Base-by-base conservation (phyloP, 371 early-diverging fungal genomes). In the Thermomucor indicae-seudaticae region DNA sequence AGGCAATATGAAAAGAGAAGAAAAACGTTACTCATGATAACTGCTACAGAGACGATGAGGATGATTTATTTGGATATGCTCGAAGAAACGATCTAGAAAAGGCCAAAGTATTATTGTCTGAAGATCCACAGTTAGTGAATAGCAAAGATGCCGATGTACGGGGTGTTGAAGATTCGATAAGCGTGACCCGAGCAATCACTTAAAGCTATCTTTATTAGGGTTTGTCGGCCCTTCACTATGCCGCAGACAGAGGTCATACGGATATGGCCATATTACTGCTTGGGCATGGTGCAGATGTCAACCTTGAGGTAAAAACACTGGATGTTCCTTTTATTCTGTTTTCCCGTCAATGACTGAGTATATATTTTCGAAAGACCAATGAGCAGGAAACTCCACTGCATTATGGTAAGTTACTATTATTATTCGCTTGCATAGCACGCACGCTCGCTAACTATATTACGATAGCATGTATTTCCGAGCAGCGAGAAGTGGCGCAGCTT, bases 381-480 rank as follows among this genome's bases (percentile, higher is more conserved):
- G 69, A 68, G 25, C 27, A 51, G 35, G 75, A 75, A 38, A 71
- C 72, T 2, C 62, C 75, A 7, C 53, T 75, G 17, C 72, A 75
- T 46, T 71, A 62, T 45, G 74, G 74, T 74, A 61, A 49, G 29
- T 27, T 32, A 2, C 7, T 35, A 20, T 43, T n/a, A 24, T 16
- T 8, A 4, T 30, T 49, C 22, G 7, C 12, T 12, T 11, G 19
- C 14, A 39, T 14, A 23, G 1, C 24, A 23, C 4, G 22, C 2
- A 30, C 19, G 11, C 25, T 19, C 23, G 14, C 8, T 12, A 17
- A 49, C 40, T 1, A 41, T 43, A 11, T 4, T 28, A 24, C 17
- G 20, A 39, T 53, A 70, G 75, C 75, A 4, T 75, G 71, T 37
- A 66, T 75, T 29, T 66, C 75, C 2, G 75, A 75, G 12, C 71